Evolutionary conservation across 2,329 filamentous ascomycete genomes (phyloP).

Genomic region (Claviceps capensis): DNA sequence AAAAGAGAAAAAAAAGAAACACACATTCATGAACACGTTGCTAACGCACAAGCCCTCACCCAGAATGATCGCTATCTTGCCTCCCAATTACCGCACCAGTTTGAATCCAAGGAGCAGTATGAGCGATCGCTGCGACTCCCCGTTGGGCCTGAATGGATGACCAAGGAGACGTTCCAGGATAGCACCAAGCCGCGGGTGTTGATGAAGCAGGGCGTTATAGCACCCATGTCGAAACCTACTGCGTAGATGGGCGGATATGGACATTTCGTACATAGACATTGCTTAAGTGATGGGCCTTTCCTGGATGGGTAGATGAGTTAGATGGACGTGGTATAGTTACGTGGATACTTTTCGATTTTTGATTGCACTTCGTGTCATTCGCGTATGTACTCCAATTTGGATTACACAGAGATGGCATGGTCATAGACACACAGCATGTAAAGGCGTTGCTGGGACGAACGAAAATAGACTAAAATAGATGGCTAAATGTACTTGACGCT

Average conservation of each 20-base stretch:
- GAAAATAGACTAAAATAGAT: no score
- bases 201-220: constrained; percentile 81
- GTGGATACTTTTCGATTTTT: no score
- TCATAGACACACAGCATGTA: no score
- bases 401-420: no score
- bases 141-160: constrained; percentile 87
- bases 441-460: no score
- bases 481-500: no score
- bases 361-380: no score
- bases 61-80: constrained; percentile 82
- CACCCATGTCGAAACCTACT: constrained; percentile 69
- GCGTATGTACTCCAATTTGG: no score
- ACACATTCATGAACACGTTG: background rate
- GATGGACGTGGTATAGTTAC: no score
- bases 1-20: background rate
- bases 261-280: background rate
- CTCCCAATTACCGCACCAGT: constrained; percentile 72
- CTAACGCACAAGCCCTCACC: background rate
- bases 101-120: constrained; percentile 78
- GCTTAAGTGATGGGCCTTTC: no score
- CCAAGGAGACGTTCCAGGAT: constrained; percentile 88
- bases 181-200: constrained; percentile 79
- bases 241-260: constrained; percentile 12
- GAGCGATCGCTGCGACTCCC: constrained; percentile 77
- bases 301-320: no score